A percentile compares a stretch with the other conserved stretches of the same genome.
Conservation (phyloP, 169 alveolate genomes). For the Plasmodium cynomolgi region DNA sequence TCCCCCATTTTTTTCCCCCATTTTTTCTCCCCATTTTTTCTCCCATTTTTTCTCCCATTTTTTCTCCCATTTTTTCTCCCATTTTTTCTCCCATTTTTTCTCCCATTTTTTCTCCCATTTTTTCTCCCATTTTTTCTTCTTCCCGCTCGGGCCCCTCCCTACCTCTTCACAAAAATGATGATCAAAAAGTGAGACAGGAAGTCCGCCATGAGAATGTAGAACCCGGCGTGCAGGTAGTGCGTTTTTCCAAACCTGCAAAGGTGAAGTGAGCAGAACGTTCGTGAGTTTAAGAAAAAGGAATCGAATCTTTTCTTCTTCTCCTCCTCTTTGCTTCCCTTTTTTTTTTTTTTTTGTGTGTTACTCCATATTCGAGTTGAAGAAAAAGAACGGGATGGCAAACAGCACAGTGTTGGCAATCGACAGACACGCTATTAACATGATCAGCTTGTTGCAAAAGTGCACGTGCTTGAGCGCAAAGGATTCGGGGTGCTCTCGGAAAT, state of each 20-base stretch:
- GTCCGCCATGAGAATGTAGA: constrained; percentile 42
- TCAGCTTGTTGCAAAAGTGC: constrained; percentile 40
- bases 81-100: not conserved
- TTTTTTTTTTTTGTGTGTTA: not conserved
- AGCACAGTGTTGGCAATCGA: constrained; percentile 4
- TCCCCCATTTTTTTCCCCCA: too few relatives aligned
- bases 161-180: constrained; percentile 55
- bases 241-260: constrained; percentile 16
- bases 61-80: not conserved
- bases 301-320: not conserved
- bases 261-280: not conserved
- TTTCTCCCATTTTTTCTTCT: not conserved
- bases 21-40: too few relatives aligned
- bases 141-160: not conserved
- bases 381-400: constrained; percentile 9
- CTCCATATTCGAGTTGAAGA: constrained; percentile 39
- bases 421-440: constrained; percentile 18
- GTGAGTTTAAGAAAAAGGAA: not conserved
- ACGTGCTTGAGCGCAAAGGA: constrained; percentile 45
- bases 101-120: not conserved
- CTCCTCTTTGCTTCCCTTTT: not conserved
- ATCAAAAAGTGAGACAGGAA: constrained; percentile 40
- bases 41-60: not conserved
- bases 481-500: constrained; percentile 60
- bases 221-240: constrained; percentile 24